A percentile compares a stretch with the other conserved stretches of the same genome.
Evolutionary conservation across 139 green algal species (phyloP).

Genomic region (Deuterostichococcus epilithicus): DNA sequence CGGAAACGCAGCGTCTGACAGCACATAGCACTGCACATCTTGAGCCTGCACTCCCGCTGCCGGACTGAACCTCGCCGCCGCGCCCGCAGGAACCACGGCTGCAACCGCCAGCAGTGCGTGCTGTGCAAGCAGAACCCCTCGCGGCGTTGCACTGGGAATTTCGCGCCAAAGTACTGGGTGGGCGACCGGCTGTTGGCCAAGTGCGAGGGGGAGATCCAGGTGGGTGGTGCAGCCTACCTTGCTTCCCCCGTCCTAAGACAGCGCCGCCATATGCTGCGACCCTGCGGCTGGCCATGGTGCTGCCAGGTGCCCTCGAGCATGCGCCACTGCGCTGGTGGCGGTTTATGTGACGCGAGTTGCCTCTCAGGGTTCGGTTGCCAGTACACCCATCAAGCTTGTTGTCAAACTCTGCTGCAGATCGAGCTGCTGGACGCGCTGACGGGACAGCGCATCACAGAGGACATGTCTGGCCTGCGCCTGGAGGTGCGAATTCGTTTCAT

Average conservation of each 20-base stretch:
- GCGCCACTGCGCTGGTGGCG: no score
- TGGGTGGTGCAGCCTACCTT: no score
- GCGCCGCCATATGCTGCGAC: no score
- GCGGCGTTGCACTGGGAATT: conserved; percentile 33
- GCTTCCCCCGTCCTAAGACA: no score
- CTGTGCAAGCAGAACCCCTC: conserved; percentile 37
- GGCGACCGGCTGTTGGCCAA: conserved; percentile 32
- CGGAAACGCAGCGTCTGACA: not conserved
- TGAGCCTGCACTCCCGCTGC: not conserved
- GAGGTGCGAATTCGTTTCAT: conserved; percentile 22
- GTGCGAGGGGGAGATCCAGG: conserved; percentile 26
- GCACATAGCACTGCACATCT: not conserved
- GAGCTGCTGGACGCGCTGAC: conserved; percentile 22
- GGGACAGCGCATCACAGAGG: conserved; percentile 9
- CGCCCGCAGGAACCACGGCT: conserved; percentile 25
- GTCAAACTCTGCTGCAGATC: not conserved
- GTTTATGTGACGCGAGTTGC: not conserved
- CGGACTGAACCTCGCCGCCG: not conserved
- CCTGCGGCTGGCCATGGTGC: no score
- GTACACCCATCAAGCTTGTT: not conserved
- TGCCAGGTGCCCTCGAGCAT: no score
- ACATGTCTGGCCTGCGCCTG: not conserved
- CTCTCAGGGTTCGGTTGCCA: not conserved
- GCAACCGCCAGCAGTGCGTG: conserved; percentile 23
- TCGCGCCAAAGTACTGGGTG: conserved; percentile 32